Conservation (phyloP, 352 stramenopile genomes). For the Globisporangium camurandrum region DNA sequence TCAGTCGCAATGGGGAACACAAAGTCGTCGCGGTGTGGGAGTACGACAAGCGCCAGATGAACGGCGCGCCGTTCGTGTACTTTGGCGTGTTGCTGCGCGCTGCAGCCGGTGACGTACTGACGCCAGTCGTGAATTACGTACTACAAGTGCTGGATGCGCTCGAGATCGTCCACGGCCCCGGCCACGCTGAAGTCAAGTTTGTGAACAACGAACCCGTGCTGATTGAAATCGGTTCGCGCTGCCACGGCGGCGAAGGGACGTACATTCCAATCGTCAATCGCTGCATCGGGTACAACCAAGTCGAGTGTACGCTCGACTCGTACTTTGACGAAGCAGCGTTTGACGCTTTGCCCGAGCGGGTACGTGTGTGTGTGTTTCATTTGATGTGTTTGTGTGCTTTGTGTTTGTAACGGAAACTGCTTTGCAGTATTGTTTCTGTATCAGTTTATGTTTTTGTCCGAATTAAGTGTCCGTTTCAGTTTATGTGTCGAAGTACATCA, state of each 20-base stretch:
- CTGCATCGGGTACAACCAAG: slow-evolving; percentile 91
- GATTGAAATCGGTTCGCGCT: slow-evolving; percentile 92
- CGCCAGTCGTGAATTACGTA: slow-evolving; percentile 51
- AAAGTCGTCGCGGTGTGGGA: slow-evolving; percentile 96
- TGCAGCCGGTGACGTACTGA: slow-evolving; percentile 35
- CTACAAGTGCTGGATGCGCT: slow-evolving; percentile 74
- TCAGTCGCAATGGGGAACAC: slow-evolving; percentile 88
- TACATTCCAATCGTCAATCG: slow-evolving; percentile 86
- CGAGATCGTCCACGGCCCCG: slow-evolving; percentile 74
- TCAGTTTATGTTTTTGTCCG: too few relatives aligned
- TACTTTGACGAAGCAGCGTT: slow-evolving; percentile 79
- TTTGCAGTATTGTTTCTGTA: neutral
- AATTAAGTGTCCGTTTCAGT: too few relatives aligned
- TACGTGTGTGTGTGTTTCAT: slow-evolving; percentile 4
- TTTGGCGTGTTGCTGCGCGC: slow-evolving; percentile 78
- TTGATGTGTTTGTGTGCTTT: slow-evolving; percentile 1
- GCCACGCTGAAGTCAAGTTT: slow-evolving; percentile 87
- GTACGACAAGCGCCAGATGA: slow-evolving; percentile 94
- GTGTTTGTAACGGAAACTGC: too few relatives aligned
- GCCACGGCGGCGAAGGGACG: slow-evolving; percentile 91
- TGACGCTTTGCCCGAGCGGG: slow-evolving; percentile 27
- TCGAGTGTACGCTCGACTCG: slow-evolving; percentile 84
- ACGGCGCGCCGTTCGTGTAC: slow-evolving; percentile 93
- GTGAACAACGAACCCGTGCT: slow-evolving; percentile 81
- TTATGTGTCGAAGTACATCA: too few relatives aligned